Evolutionary conservation across 139 green algal genomes (phyloP).

Genomic region (Microglena sp.): DNA sequence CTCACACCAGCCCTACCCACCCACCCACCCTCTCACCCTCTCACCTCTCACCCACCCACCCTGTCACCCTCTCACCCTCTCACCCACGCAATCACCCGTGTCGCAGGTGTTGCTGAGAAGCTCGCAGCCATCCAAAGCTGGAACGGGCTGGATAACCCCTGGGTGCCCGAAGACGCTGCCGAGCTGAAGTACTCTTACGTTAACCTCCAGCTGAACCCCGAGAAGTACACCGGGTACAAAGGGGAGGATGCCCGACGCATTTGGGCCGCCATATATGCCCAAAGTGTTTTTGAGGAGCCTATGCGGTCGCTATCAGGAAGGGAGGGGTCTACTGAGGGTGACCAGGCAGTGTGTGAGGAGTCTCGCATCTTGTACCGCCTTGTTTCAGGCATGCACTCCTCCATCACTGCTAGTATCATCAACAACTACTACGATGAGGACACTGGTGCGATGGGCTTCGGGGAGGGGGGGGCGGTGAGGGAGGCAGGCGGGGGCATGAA

Average conservation of each 20-base stretch:
- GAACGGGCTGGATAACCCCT: constrained; percentile 84
- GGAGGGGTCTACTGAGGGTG: too few relatives aligned
- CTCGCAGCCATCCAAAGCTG: constrained; percentile 27
- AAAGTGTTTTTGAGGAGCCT: constrained; percentile 63
- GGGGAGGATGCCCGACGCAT: constrained; percentile 81
- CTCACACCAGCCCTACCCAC: background rate
- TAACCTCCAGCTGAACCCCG: constrained; percentile 85
- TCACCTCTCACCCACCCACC: background rate
- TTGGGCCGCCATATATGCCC: constrained; percentile 87
- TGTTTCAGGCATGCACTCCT: constrained; percentile 86
- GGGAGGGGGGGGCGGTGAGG: background rate
- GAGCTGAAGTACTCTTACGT: constrained; percentile 81
- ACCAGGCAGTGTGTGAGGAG: constrained; percentile 22
- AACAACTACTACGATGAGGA: constrained; percentile 43
- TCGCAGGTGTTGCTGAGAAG: background rate
- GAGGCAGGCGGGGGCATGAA: background rate
- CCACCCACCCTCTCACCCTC: too few relatives aligned
- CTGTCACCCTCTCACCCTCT: background rate
- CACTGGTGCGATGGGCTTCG: background rate
- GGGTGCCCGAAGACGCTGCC: constrained; percentile 74
- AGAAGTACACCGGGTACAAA: constrained; percentile 77
- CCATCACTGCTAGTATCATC: constrained; percentile 79
- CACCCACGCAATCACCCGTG: background rate
- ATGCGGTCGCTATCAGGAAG: too few relatives aligned
- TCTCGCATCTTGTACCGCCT: constrained; percentile 82